These are phyloP conservation scores for Aegle marmelos DNA, from an alignment of 345 rosid genomes.

Conservation along the genomic window DNA sequence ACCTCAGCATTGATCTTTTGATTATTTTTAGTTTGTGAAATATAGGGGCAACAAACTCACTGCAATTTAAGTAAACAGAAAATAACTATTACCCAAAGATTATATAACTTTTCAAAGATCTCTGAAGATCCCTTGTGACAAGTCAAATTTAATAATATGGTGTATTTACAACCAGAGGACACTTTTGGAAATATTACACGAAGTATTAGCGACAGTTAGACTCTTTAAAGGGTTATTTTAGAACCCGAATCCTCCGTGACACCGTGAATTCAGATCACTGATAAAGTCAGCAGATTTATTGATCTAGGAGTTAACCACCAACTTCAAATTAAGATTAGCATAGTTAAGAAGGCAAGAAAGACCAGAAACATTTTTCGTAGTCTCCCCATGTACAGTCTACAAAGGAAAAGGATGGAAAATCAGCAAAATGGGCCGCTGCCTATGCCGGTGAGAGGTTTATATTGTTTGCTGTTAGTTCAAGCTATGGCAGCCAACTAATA, in stretches of 20 bases:
- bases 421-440: not conserved
- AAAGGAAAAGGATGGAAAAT: not conserved
- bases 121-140: not conserved
- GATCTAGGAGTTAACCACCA: not conserved
- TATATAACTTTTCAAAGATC: not conserved
- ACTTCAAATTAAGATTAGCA: not conserved
- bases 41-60: not conserved
- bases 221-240: not conserved
- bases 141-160: not conserved
- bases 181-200: not conserved
- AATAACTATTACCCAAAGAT: not conserved
- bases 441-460: not conserved
- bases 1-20: not conserved
- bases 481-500: not conserved
- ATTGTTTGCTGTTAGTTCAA: not conserved
- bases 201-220: not conserved
- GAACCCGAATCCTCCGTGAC: not conserved
- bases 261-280: not conserved
- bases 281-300: not conserved
- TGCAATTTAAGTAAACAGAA: not conserved
- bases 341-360: not conserved
- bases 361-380: not conserved
- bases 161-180: not conserved
- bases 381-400: not conserved
- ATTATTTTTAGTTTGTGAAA: not conserved